A percentile compares a stretch with the other conserved stretches of the same genome.
Conservation (phyloP, 1,284 basidiomycete species). For the Anthracocystis walkeri region DNA sequence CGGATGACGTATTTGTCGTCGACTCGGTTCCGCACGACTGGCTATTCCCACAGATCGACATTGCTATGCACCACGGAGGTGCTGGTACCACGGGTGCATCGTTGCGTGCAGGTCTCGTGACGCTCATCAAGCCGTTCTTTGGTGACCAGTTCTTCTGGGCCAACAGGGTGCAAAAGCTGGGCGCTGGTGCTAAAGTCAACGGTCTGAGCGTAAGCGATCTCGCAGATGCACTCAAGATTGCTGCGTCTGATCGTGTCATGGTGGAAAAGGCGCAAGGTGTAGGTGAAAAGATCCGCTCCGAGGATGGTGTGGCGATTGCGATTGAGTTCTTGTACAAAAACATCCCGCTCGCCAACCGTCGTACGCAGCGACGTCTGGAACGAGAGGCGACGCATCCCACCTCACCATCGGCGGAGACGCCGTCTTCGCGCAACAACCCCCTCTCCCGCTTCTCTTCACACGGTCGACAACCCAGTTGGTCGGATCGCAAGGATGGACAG, state of each 20-base stretch:
- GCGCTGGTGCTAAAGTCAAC: constrained; percentile 55
- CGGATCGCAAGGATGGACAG: not conserved
- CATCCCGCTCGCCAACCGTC: constrained; percentile 38
- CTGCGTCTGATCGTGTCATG: constrained; percentile 56
- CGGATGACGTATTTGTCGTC: constrained; percentile 63
- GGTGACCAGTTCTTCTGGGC: constrained; percentile 68
- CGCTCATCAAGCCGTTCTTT: constrained; percentile 66
- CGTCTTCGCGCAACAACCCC: constrained; percentile 13
- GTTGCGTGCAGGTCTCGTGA: constrained; percentile 60
- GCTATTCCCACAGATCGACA: constrained; percentile 48
- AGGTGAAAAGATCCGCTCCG: constrained; percentile 57
- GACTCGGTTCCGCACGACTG: constrained; percentile 61
- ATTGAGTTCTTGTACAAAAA: constrained; percentile 59
- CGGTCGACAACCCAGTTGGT: constrained; percentile 12
- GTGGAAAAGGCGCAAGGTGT: constrained; percentile 60
- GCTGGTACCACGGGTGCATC: constrained; percentile 76
- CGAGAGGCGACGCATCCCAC: constrained; percentile 22
- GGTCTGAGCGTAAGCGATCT: constrained; percentile 36
- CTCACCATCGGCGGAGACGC: not conserved
- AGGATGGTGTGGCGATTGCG: constrained; percentile 59
- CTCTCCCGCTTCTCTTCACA: constrained; percentile 18
- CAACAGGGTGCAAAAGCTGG: constrained; percentile 56
- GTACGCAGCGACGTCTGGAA: constrained; percentile 33
- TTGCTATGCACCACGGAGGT: constrained; percentile 75
- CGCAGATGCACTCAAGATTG: constrained; percentile 46